phyloP scores from a whole-genome alignment of 768 basidiomycete genomes.

The Bullera alba region DNA sequence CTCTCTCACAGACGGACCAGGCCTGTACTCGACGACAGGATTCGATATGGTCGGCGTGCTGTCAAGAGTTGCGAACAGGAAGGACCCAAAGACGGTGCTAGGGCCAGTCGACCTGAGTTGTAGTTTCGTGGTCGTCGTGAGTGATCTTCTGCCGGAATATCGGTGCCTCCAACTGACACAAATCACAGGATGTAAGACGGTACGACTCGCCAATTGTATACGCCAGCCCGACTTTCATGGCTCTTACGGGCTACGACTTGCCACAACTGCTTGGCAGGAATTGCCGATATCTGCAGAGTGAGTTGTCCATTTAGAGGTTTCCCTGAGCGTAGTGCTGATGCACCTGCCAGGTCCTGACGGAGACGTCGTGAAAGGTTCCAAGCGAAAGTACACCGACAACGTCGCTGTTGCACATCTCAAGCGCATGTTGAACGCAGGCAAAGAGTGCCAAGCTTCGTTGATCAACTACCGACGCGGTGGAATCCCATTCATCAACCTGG shows the following conservation, averaged over 20 bases:
- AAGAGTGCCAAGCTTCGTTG: slow-evolving; percentile 80
- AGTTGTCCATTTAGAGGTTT: slow-evolving; percentile 3
- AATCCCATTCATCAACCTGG: slow-evolving; percentile 79
- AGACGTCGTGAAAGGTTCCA: slow-evolving; percentile 52
- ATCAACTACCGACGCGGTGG: slow-evolving; percentile 85
- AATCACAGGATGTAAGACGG: slow-evolving; percentile 58
- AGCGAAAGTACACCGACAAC: slow-evolving; percentile 58
- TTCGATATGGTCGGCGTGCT: slow-evolving; percentile 83
- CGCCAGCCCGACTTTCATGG: slow-evolving; percentile 75
- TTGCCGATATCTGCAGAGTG: slow-evolving; percentile 53
- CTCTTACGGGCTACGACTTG: slow-evolving; percentile 48
- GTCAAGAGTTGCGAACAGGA: slow-evolving; percentile 65
- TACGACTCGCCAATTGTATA: slow-evolving; percentile 85
- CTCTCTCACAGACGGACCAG: slow-evolving; percentile 38
- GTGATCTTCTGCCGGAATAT: slow-evolving; percentile 4
- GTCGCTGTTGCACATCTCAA: slow-evolving; percentile 62
- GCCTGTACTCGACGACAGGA: slow-evolving; percentile 79
- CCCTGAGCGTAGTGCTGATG: slow-evolving; percentile 44
- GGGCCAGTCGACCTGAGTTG: slow-evolving; percentile 90
- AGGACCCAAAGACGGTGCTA: slow-evolving; percentile 65
- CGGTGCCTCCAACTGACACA: slow-evolving; percentile 1
- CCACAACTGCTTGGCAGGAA: slow-evolving; percentile 77
- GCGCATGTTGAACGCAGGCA: slow-evolving; percentile 60
- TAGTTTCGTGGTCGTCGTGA: slow-evolving; percentile 71
- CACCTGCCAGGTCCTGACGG: slow-evolving; percentile 77